Evolutionary conservation across 768 basidiomycete species (phyloP), one percentile per base, ranked within the genome.

Genomic region (Dictyophora rubrovolvata): DNA sequence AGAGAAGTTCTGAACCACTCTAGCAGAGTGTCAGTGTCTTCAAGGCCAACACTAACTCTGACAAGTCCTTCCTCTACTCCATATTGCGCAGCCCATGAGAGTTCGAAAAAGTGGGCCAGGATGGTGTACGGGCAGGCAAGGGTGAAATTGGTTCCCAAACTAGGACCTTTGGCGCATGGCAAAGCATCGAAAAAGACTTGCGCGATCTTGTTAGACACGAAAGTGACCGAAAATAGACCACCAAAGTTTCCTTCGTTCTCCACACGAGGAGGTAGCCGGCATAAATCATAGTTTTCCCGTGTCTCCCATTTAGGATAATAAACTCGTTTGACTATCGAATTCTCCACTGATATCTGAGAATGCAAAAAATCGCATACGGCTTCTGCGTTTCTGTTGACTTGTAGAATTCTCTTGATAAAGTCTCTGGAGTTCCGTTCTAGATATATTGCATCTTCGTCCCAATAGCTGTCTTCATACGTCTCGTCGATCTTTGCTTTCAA

Each of bases 391-490:
- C 65, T 61, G 68, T 79, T 78, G 65, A 77, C 75, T 42, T 65
- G 63, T 54, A 70, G 66, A 56, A 77, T 72, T 18, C 79, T 74
- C 5, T 67, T 63, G 22, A 68, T 64, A 66, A 76, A 79, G 64
- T 80, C 77, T 21, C 79, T 72, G 5, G 79, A 80, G 63, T 81
- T 80, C 56, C 77, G 73, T 63, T 81, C 79, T 72, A 81, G 73
- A 67, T 74, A 76, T 48, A 81, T 74, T 18, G 76, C 78, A 64
- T 81, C 79, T 63, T 77, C 74, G 58, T 70, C 69, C 62, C 74
- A 80, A 62, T 77, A 77, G 51, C 59, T 69, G 65, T 81, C 79
- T 60, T 77, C 74, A 67, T 79, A 81, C 1, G 63, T 66, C 12
- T 63, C 62, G 0, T 63, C 63, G 23, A 77, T 65, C 11, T 66